Conservation (phyloP, 2,329 filamentous ascomycete genomes). For the Aspergillus awamori region DNA sequence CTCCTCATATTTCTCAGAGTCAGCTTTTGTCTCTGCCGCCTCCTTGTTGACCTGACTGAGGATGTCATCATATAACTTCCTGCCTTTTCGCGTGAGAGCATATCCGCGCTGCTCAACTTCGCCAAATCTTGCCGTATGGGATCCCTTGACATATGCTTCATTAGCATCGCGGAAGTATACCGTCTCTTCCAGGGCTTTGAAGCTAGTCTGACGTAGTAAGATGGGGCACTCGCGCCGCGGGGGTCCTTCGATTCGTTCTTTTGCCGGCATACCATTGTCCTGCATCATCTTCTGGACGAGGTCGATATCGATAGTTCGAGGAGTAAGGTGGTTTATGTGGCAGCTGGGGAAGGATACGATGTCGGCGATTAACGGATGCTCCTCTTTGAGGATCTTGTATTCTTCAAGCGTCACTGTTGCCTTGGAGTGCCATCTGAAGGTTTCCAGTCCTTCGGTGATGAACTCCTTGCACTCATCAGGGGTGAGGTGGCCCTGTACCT, state of each 20-base stretch:
- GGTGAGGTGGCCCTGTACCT: conserved; percentile 34
- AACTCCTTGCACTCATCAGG: conserved; percentile 40
- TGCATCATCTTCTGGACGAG: conserved; percentile 50
- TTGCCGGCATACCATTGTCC: conserved; percentile 45
- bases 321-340: conserved; percentile 60
- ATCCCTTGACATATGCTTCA: conserved; percentile 33
- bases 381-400: conserved; percentile 47
- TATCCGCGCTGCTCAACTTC: conserved; percentile 59
- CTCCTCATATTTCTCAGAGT: conserved; percentile 17
- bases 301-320: conserved; percentile 54
- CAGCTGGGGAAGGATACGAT: conserved; percentile 48
- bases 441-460: conserved; percentile 49
- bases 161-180: conserved; percentile 44
- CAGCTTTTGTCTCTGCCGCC: conserved; percentile 9
- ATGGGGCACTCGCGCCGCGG: conserved; percentile 50
- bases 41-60: conserved; percentile 31
- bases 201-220: conserved; percentile 58
- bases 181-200: conserved; percentile 54
- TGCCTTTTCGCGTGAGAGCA: conserved; percentile 52
- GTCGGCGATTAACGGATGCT: conserved; percentile 55
- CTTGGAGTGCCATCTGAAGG: conserved; percentile 52
- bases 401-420: conserved; percentile 46
- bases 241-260: conserved; percentile 57
- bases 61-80: conserved; percentile 52
- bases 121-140: conserved; percentile 55